Evolutionary conservation across 2,329 filamentous ascomycete species (phyloP).

Genomic region (Penicillium occitanis): DNA sequence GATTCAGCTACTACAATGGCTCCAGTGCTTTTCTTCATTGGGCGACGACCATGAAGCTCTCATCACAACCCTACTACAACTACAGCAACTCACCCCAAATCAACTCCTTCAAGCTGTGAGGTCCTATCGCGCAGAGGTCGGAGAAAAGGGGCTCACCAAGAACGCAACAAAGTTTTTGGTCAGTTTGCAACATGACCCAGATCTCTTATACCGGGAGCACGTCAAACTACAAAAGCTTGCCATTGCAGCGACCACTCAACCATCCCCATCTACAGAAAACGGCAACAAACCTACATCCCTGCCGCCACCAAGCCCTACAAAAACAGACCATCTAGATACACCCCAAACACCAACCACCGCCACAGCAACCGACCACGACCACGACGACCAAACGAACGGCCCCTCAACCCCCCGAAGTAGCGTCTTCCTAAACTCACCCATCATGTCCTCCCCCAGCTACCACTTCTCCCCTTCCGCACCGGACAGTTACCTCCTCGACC

Average conservation of each 20-base stretch:
- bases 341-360: background rate
- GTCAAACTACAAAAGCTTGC: slow-evolving; percentile 31
- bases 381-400: slow-evolving; percentile 4
- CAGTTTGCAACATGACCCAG: slow-evolving; percentile 73
- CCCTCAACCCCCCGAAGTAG: slow-evolving; percentile 19
- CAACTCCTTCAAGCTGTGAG: slow-evolving; percentile 90
- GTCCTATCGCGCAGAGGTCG: slow-evolving; percentile 91
- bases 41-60: slow-evolving; percentile 87
- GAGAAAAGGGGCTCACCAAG: slow-evolving; percentile 87
- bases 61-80: slow-evolving; percentile 82
- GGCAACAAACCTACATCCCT: background rate
- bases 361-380: background rate
- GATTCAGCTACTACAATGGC: slow-evolving; percentile 92
- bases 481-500: slow-evolving; percentile 68
- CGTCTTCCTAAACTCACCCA: slow-evolving; percentile 14
- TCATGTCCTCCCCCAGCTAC: slow-evolving; percentile 14
- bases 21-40: slow-evolving; percentile 95
- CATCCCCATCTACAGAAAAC: background rate
- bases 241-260: background rate
- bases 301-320: slow-evolving; percentile 2
- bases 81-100: slow-evolving; percentile 78
- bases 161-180: slow-evolving; percentile 83
- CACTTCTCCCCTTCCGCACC: slow-evolving; percentile 10
- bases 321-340: slow-evolving; percentile 23
- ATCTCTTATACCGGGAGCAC: slow-evolving; percentile 51